Evolutionary conservation across 75 land plant genomes (phyloP).

Genomic region (Ceratopteris richardii): DNA sequence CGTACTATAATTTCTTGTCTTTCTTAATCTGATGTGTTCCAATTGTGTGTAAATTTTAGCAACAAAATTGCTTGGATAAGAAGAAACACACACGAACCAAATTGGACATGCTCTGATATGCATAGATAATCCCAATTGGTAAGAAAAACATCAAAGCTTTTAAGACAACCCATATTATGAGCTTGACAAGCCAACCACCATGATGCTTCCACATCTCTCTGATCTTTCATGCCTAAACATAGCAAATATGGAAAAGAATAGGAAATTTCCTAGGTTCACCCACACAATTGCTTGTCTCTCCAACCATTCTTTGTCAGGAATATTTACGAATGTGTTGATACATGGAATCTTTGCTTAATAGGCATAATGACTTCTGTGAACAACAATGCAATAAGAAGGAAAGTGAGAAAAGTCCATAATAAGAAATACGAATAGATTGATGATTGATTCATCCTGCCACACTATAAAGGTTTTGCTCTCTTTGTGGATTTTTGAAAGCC

Average conservation of each 20-base stretch:
- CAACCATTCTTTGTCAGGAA: slow-evolving; percentile 92
- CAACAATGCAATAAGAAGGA: slow-evolving; percentile 86
- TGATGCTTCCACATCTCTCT: slow-evolving; percentile 87
- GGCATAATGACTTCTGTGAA: slow-evolving; percentile 85
- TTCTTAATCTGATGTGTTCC: slow-evolving; percentile 87
- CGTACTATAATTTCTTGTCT: slow-evolving; percentile 80
- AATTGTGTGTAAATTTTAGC: slow-evolving; percentile 74
- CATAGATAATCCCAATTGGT: slow-evolving; percentile 74
- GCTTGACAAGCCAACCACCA: slow-evolving; percentile 97
- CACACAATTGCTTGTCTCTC: slow-evolving; percentile 90
- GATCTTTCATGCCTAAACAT: slow-evolving; percentile 77
- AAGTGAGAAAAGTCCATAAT: slow-evolving; percentile 85
- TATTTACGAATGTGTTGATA: slow-evolving; percentile 79
- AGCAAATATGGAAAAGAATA: slow-evolving; percentile 76
- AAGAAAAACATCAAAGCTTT: slow-evolving; percentile 86
- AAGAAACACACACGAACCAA: slow-evolving; percentile 79
- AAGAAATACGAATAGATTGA: slow-evolving; percentile 82
- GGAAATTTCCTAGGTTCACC: slow-evolving; percentile 90
- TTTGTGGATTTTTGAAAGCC: too few relatives aligned
- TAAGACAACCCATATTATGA: slow-evolving; percentile 59
- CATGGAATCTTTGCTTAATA: slow-evolving; percentile 80
- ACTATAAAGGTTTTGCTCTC: too few relatives aligned
- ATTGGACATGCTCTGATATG: slow-evolving; percentile 77
- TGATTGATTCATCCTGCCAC: slow-evolving; percentile 70
- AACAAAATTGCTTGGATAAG: slow-evolving; percentile 79